Conservation (phyloP, 2,329 filamentous ascomycete species). For the Aspergillus ustus region DNA sequence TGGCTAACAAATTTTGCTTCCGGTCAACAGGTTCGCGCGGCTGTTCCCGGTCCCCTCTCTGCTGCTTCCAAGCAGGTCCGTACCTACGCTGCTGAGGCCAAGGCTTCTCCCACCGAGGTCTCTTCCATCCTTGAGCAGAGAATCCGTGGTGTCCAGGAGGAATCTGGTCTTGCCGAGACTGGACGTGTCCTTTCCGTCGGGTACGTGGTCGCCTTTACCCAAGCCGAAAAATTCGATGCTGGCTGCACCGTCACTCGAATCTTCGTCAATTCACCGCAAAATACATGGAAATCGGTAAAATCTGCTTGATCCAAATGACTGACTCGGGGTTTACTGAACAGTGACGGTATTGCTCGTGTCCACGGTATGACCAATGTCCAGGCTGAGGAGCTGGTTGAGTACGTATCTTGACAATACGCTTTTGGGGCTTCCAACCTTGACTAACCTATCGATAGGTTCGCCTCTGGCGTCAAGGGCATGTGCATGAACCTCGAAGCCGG, state of each 20-base stretch:
- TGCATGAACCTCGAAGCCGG: constrained; percentile 99
- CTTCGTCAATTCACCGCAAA: constrained; percentile 31
- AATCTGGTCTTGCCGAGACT: constrained; percentile 95
- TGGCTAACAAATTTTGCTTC: constrained; percentile 50
- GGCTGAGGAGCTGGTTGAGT: constrained; percentile 99
- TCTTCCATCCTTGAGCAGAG: constrained; percentile 99
- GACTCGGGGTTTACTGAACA: constrained; percentile 49
- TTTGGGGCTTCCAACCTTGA: constrained; percentile 24
- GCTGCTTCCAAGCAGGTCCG: constrained; percentile 73
- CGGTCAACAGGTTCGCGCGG: constrained; percentile 74
- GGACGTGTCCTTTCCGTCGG: constrained; percentile 98
- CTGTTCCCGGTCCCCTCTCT: constrained; percentile 77
- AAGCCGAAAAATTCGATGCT: constrained; percentile 35
- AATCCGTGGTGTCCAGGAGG: constrained; percentile 98
- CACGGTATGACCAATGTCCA: constrained; percentile 99
- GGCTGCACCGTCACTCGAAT: constrained; percentile 35
- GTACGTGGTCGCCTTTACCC: constrained; percentile 65
- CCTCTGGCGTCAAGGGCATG: constrained; percentile 99
- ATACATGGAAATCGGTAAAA: constrained; percentile 8
- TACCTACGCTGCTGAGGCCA: constrained; percentile 89
- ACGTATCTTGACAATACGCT: constrained; percentile 55
- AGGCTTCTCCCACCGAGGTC: constrained; percentile 96
- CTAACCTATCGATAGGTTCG: constrained; percentile 70
- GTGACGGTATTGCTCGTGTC: constrained; percentile 99
- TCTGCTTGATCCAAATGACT: constrained; percentile 19